phyloP scores from a whole-genome alignment of 78 protist genomes.

The Abeoforma whisleri region DNA sequence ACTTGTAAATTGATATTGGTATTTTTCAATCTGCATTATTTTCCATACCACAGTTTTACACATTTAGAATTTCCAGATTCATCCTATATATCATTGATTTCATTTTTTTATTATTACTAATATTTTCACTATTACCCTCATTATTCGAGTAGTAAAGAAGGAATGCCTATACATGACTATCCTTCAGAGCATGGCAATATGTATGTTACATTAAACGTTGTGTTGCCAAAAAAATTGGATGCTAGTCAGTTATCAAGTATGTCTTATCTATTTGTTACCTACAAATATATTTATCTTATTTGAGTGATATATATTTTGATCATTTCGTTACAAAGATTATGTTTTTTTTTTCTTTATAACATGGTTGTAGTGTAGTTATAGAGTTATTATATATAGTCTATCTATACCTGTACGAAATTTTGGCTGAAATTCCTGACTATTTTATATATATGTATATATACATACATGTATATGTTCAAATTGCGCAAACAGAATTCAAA shows the following conservation, averaged over 20 bases:
- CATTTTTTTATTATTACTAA: too few relatives aligned
- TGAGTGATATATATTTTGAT: too few relatives aligned
- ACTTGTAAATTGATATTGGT: not conserved
- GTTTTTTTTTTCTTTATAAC: too few relatives aligned
- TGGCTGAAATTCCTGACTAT: not conserved
- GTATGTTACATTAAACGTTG: constrained; percentile 60
- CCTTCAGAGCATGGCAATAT: constrained; percentile 81
- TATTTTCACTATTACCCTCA: too few relatives aligned
- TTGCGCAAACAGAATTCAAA: too few relatives aligned
- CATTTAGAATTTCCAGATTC: constrained; percentile 43
- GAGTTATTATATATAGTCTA: not conserved
- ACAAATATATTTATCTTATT: too few relatives aligned
- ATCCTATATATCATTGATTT: constrained; percentile 19
- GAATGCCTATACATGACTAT: constrained; percentile 82
- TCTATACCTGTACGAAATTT: not conserved
- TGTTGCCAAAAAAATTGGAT: constrained; percentile 61
- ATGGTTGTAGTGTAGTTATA: not conserved
- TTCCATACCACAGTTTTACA: not conserved
- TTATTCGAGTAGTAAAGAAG: too few relatives aligned
- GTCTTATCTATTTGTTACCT: too few relatives aligned
- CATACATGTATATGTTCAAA: too few relatives aligned
- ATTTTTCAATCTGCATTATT: not conserved
- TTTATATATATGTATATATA: too few relatives aligned
- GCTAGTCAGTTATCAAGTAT: too few relatives aligned
- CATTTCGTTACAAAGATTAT: too few relatives aligned